These are phyloP conservation scores for Candida albicans DNA, from an alignment of 1,139 yeast genomes.

Conservation along the genomic window DNA sequence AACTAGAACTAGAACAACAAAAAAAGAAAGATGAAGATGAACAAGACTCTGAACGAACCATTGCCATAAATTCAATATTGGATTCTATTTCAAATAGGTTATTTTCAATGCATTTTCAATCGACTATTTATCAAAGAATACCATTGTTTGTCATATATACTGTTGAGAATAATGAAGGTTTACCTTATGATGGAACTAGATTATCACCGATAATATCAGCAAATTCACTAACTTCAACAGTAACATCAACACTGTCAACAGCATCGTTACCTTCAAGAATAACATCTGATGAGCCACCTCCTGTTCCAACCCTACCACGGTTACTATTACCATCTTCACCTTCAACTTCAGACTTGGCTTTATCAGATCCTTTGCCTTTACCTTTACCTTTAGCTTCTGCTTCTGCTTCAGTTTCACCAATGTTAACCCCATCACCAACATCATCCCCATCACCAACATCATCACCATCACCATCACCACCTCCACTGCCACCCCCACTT, in stretches of 20 bases:
- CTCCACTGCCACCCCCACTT: background rate
- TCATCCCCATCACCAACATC: background rate
- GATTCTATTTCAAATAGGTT: slow-evolving; percentile 1
- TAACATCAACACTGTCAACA: background rate
- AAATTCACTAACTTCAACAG: background rate
- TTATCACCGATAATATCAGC: background rate
- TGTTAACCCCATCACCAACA: background rate
- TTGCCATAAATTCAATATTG: slow-evolving; percentile 2
- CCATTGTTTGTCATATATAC: slow-evolving; percentile 1
- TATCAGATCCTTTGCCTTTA: background rate
- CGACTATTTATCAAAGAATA: background rate
- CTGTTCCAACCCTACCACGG: background rate
- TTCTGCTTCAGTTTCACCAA: background rate
- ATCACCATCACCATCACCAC: background rate
- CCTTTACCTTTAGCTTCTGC: background rate
- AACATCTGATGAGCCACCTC: background rate
- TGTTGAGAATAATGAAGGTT: background rate
- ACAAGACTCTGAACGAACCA: background rate
- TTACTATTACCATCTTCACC: background rate
- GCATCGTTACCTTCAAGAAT: background rate
- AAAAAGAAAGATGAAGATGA: too few species aligned
- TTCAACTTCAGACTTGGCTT: background rate
- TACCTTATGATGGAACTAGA: background rate
- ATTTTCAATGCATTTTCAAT: background rate
- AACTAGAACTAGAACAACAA: background rate